Conservation (phyloP, 2,329 filamentous ascomycete species). For the Sclerotinia glacialis region DNA sequence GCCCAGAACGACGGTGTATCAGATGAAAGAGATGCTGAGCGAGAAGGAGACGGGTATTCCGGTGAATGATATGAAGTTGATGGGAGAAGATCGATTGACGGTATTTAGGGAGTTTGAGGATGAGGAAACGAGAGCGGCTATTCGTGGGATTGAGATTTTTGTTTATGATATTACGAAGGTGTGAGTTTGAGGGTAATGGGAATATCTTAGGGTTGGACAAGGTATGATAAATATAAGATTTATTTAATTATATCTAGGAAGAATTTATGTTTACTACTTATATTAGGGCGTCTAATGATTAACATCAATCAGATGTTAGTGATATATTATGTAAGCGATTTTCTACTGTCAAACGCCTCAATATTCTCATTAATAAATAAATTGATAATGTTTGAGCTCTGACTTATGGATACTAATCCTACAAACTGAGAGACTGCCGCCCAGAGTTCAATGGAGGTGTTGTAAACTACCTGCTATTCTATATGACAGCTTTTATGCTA, state of each 20-base stretch:
- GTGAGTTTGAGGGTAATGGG: neutral
- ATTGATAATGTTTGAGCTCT: no score
- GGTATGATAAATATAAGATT: neutral
- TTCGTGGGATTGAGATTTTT: neutral
- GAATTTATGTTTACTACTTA: no score
- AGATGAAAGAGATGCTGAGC: constrained; percentile 1
- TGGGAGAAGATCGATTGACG: neutral
- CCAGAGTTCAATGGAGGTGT: no score
- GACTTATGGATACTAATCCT: no score
- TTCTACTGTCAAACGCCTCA: no score
- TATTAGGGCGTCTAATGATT: no score
- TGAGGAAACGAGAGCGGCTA: neutral
- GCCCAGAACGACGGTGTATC: neutral
- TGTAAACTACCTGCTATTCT: neutral
- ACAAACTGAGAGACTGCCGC: no score
- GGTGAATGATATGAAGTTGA: neutral
- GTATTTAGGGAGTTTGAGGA: constrained; percentile 4
- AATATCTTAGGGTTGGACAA: neutral
- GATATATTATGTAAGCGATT: no score
- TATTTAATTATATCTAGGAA: no score
- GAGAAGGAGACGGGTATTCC: neutral
- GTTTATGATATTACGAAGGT: neutral
- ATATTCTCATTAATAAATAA: no score
- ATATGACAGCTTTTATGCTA: no score
- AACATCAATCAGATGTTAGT: neutral